These are phyloP conservation scores for Fraxinus americana DNA, from an alignment of 257 asterid species.

Conservation along the genomic window DNA sequence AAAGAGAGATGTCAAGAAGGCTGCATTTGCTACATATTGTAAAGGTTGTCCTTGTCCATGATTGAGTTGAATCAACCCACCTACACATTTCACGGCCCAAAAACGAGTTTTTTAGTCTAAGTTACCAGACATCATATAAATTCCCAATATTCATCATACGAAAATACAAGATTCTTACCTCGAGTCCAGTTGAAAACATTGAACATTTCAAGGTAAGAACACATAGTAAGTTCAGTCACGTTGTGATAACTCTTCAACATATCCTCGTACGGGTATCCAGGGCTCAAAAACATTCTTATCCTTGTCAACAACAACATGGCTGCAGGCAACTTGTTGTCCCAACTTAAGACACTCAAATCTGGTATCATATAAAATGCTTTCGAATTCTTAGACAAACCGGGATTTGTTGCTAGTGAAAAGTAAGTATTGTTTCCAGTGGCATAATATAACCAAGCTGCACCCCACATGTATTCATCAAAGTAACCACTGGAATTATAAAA, in stretches of 20 bases:
- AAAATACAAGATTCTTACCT: conserved; percentile 38
- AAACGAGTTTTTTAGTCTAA: neutral
- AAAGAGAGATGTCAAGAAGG: conserved; percentile 78
- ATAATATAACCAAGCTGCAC: conserved; percentile 75
- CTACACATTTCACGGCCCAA: conserved; percentile 28
- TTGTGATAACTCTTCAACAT: conserved; percentile 68
- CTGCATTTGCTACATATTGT: conserved; percentile 84
- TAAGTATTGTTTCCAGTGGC: conserved; percentile 78
- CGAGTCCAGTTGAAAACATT: conserved; percentile 72
- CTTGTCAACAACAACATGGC: conserved; percentile 78
- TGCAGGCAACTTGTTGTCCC: conserved; percentile 92
- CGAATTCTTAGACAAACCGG: conserved; percentile 40
- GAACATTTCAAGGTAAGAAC: conserved; percentile 64
- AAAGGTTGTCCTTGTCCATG: conserved; percentile 61
- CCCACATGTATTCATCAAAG: conserved; percentile 86
- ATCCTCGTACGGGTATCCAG: conserved; percentile 90
- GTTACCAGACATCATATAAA: neutral
- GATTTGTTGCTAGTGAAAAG: conserved; percentile 54
- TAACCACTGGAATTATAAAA: conserved; percentile 76
- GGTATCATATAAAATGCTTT: conserved; percentile 45
- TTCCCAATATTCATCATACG: neutral
- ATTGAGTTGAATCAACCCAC: conserved; percentile 70
- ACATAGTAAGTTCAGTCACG: conserved; percentile 71
- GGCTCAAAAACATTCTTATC: conserved; percentile 64
- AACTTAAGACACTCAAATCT: conserved; percentile 71